Percentiles rank a stretch among this genome's conserved stretches.
Conservation (phyloP, 2,329 filamentous ascomycete genomes). For the Apiospora arundinis region DNA sequence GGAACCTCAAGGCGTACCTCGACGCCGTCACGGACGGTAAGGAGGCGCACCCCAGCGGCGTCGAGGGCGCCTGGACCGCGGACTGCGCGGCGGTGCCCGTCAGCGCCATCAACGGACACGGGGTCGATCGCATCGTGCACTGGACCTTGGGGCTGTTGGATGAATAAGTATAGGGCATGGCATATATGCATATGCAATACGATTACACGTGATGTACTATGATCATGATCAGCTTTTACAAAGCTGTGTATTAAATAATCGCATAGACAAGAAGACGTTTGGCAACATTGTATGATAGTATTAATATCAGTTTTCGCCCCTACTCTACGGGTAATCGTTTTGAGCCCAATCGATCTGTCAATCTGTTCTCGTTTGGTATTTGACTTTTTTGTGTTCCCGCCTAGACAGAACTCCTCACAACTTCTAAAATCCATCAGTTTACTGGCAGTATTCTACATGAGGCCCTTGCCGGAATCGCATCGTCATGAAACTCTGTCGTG, state of each 20-base stretch:
- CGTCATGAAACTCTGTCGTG: background rate
- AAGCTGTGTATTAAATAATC: background rate
- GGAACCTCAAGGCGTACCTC: conserved; percentile 72
- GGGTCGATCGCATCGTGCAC: conserved; percentile 76
- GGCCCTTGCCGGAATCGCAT: background rate
- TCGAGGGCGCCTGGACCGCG: conserved; percentile 62
- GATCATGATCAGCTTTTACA: background rate
- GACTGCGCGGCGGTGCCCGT: conserved; percentile 79
- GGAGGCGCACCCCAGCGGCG: conserved; percentile 74
- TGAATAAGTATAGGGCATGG: conserved; percentile 34
- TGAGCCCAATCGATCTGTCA: background rate
- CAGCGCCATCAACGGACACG: conserved; percentile 87
- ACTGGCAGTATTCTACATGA: background rate
- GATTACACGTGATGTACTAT: background rate
- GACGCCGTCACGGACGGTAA: conserved; percentile 66
- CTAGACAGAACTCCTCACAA: background rate
- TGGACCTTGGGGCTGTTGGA: conserved; percentile 74
- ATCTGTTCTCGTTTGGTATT: background rate
- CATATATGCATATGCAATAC: background rate
- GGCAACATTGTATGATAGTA: background rate
- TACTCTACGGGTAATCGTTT: background rate
- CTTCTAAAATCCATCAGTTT: background rate
- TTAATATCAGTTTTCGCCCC: background rate
- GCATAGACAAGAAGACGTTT: background rate
- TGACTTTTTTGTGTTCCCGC: background rate